A percentile compares a stretch with the other conserved stretches of the same genome.
phyloP scores from a whole-genome alignment of 805 yeast species.

The Ogataea paradorogensis region DNA sequence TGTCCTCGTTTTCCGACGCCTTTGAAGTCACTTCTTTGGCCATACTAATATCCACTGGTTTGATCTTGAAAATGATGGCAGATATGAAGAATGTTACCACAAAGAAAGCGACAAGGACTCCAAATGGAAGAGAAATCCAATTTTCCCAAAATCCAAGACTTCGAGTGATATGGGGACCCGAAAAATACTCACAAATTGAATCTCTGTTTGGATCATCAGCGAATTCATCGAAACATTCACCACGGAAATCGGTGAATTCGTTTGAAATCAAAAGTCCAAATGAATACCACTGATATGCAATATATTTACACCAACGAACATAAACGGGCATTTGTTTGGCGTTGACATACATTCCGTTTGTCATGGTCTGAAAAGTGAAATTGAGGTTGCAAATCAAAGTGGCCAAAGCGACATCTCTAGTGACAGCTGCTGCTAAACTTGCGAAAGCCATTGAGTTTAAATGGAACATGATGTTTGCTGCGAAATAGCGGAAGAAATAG shows the following conservation, averaged over 20 bases:
- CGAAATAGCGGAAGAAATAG: conserved; percentile 62
- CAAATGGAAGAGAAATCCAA: conserved; percentile 68
- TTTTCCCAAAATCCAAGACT: conserved; percentile 58
- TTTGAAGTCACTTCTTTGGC: conserved; percentile 34
- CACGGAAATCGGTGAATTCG: conserved; percentile 59
- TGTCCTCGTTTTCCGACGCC: conserved; percentile 1
- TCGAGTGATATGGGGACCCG: conserved; percentile 53
- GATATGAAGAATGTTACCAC: conserved; percentile 52
- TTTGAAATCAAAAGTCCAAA: conserved; percentile 67
- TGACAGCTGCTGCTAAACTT: conserved; percentile 48
- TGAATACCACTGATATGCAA: conserved; percentile 74
- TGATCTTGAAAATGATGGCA: conserved; percentile 43
- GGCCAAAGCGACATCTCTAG: conserved; percentile 61
- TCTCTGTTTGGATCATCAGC: conserved; percentile 30
- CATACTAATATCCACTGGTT: conserved; percentile 51
- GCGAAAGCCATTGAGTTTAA: conserved; percentile 57
- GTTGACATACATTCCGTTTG: conserved; percentile 79
- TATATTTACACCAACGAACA: conserved; percentile 79
- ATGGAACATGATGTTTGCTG: conserved; percentile 54
- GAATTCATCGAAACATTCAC: conserved; percentile 48
- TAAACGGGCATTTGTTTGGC: conserved; percentile 75
- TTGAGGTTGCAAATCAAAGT: conserved; percentile 59
- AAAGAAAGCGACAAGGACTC: conserved; percentile 56
- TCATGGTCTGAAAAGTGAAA: conserved; percentile 71
- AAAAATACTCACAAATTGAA: conserved; percentile 43